These are phyloP conservation scores for Aspergillus flavus DNA, from an alignment of 2,329 filamentous ascomycete genomes.

Conservation along the genomic window DNA sequence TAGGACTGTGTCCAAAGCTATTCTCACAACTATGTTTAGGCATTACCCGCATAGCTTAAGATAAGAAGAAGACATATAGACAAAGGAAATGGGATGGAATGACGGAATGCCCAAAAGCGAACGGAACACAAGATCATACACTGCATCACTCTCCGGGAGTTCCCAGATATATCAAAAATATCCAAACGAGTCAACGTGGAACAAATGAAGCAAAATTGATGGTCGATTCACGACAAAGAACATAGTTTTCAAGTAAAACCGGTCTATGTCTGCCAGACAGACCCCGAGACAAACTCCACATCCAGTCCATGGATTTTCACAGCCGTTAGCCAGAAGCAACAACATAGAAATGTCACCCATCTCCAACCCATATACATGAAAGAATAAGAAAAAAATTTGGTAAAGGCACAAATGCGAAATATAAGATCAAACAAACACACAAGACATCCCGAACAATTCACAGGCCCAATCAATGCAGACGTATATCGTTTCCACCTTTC, in stretches of 20 bases:
- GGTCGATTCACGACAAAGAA: slow-evolving; percentile 24
- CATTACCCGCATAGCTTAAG: slow-evolving; percentile 6
- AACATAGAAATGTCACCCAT: slow-evolving; percentile 35
- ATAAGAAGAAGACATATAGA: slow-evolving; percentile 14
- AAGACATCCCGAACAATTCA: slow-evolving; percentile 37
- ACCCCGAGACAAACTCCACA: slow-evolving; percentile 41
- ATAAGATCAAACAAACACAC: slow-evolving; percentile 26
- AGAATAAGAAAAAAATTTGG: slow-evolving; percentile 23
- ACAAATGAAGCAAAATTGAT: slow-evolving; percentile 23
- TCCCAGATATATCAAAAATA: slow-evolving; percentile 22
- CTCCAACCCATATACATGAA: slow-evolving; percentile 40
- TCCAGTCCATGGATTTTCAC: slow-evolving; percentile 41
- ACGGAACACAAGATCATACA: slow-evolving; percentile 24
- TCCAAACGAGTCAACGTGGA: slow-evolving; percentile 31
- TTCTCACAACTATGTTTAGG: slow-evolving; percentile 21
- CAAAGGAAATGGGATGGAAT: slow-evolving; percentile 21
- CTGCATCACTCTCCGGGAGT: slow-evolving; percentile 27
- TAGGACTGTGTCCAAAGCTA: slow-evolving; percentile 11
- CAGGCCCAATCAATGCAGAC: slow-evolving; percentile 47
- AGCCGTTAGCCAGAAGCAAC: slow-evolving; percentile 33
- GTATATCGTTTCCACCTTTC: slow-evolving; percentile 49
- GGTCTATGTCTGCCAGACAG: slow-evolving; percentile 35
- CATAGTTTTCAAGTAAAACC: slow-evolving; percentile 29
- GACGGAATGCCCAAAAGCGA: slow-evolving; percentile 16
- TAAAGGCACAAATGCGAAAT: slow-evolving; percentile 27